A percentile compares a stretch with the other conserved stretches of the same genome.
These are phyloP conservation scores for Golubevia sp. DNA, from an alignment of 1,284 basidiomycete species.

Conservation along the genomic window DNA sequence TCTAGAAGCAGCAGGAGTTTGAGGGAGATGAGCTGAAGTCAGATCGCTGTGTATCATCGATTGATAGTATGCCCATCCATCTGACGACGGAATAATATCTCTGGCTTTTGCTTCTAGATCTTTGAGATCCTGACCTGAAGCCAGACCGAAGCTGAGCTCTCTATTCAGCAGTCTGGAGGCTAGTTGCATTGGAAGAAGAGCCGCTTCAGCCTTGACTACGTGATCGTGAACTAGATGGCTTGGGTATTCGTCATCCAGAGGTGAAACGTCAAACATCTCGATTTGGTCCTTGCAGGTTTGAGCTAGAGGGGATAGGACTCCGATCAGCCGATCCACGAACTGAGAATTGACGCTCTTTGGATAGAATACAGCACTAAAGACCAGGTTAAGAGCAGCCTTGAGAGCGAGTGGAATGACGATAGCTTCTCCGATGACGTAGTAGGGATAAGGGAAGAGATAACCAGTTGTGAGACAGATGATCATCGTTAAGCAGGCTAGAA, in stretches of 20 bases:
- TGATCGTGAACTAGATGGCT: constrained; percentile 27
- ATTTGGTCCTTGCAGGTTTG: constrained; percentile 67
- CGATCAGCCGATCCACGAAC: constrained; percentile 68
- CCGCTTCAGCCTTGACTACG: constrained; percentile 68
- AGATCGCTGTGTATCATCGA: constrained; percentile 35
- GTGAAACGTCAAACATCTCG: constrained; percentile 65
- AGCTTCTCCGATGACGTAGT: constrained; percentile 68
- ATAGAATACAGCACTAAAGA: constrained; percentile 69
- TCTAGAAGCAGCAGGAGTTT: constrained; percentile 7
- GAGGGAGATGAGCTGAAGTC: constrained; percentile 23
- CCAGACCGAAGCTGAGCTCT: constrained; percentile 72
- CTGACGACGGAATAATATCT: constrained; percentile 65
- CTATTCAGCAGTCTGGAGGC: constrained; percentile 68
- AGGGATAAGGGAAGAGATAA: constrained; percentile 71
- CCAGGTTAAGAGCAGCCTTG: constrained; percentile 69
- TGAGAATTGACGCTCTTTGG: constrained; percentile 72
- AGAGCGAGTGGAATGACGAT: constrained; percentile 71
- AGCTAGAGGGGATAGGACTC: constrained; percentile 67
- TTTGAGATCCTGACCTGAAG: constrained; percentile 69
- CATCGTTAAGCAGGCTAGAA: constrained; percentile 70
- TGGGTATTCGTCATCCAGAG: constrained; percentile 66
- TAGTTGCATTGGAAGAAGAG: constrained; percentile 67
- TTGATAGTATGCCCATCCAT: constrained; percentile 71
- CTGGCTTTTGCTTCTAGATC: constrained; percentile 64
- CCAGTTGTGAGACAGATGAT: constrained; percentile 71